Percentiles rank a stretch among this genome's conserved stretches.
Conservation (phyloP, 2,329 filamentous ascomycete species). For the Ophiostoma sp. region DNA sequence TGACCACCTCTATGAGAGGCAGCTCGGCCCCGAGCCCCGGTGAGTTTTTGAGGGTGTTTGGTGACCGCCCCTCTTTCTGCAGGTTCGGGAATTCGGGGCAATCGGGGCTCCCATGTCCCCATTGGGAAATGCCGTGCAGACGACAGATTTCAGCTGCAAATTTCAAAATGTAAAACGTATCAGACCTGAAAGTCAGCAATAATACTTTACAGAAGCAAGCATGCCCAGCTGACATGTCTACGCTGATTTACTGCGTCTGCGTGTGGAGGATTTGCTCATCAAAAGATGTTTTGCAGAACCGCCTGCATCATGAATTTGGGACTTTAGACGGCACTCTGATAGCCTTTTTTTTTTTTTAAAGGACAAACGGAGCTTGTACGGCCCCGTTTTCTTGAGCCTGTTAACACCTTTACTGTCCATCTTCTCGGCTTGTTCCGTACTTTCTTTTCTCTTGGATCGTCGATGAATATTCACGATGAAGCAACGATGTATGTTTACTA, state of each 20-base stretch:
- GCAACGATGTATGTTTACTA: background rate
- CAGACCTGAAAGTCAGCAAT: background rate
- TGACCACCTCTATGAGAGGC: background rate
- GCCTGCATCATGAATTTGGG: background rate
- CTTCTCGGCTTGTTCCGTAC: background rate
- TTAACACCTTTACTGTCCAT: background rate
- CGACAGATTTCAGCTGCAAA: background rate
- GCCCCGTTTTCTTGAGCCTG: background rate
- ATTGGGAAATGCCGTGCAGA: background rate
- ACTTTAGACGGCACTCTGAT: background rate
- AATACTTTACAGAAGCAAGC: background rate
- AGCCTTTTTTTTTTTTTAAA: background rate
- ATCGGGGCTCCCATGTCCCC: background rate
- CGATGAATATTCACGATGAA: background rate
- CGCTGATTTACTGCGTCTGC: background rate
- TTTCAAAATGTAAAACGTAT: too few species aligned
- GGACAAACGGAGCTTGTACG: background rate
- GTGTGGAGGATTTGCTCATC: background rate
- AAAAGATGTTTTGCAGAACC: background rate
- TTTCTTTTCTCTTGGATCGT: background rate
- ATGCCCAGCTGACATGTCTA: background rate
- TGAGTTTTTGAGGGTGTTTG: background rate
- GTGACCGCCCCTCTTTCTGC: background rate
- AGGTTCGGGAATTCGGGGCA: background rate
- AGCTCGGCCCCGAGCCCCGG: background rate